A percentile compares a stretch with the other conserved stretches of the same genome.
Conservation (phyloP, 2,329 filamentous ascomycete genomes). For the Botryotinia convoluta region DNA sequence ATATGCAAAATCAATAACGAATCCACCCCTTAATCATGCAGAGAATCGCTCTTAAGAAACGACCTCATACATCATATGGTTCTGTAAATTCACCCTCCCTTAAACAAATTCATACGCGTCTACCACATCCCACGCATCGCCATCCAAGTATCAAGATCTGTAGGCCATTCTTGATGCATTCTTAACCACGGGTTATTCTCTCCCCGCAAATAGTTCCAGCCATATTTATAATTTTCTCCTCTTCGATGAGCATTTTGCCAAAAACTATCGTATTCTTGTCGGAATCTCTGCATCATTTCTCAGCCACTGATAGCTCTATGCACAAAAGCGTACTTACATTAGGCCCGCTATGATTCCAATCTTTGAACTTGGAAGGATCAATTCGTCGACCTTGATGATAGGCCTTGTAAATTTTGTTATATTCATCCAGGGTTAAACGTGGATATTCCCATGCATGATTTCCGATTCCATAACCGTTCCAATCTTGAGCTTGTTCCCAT, state of each 20-base stretch:
- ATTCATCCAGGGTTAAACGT: conserved; percentile 31
- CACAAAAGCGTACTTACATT: conserved; percentile 24
- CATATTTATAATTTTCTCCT: conserved; percentile 26
- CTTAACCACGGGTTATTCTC: conserved; percentile 20
- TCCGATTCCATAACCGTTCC: conserved; percentile 21
- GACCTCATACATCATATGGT: background rate
- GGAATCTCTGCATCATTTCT: conserved; percentile 29
- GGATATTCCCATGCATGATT: conserved; percentile 26
- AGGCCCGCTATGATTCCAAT: conserved; percentile 34
- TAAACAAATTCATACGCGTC: background rate
- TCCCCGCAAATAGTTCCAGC: background rate
- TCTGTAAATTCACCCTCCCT: background rate
- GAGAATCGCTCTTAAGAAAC: background rate
- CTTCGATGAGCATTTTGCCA: conserved; percentile 35
- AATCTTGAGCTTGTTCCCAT: conserved; percentile 30
- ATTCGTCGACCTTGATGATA: conserved; percentile 17
- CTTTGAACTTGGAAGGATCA: conserved; percentile 26
- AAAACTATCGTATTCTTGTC: conserved; percentile 32
- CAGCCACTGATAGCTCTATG: background rate
- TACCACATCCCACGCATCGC: conserved; percentile 6
- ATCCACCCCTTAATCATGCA: background rate
- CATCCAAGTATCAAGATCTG: conserved; percentile 25
- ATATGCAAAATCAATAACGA: background rate
- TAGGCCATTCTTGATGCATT: conserved; percentile 23
- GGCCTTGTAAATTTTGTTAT: conserved; percentile 22